Conservation (phyloP, 106 monocot species). For the Dioscorea zingiberensis region DNA sequence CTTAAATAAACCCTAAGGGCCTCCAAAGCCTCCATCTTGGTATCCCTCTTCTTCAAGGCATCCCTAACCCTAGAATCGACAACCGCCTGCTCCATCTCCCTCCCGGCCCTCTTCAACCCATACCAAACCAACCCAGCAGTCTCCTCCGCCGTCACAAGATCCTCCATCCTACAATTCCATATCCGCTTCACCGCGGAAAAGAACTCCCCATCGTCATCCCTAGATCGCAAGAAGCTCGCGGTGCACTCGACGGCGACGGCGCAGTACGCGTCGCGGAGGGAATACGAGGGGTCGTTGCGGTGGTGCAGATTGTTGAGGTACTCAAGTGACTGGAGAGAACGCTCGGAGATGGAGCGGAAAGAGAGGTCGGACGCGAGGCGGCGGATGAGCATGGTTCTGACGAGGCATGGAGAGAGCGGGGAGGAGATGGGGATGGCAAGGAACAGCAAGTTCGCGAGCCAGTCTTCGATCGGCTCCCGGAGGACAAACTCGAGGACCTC, state of each 20-base stretch:
- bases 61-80: not conserved
- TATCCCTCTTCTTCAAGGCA: conserved; percentile 5
- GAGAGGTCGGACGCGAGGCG: conserved; percentile 22
- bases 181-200: conserved; percentile 4
- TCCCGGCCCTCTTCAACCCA: conserved; percentile 4
- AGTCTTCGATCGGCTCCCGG: conserved; percentile 31
- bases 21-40: conserved; percentile 15
- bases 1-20: conserved; percentile 17
- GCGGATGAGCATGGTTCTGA: conserved; percentile 38
- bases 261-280: conserved; percentile 21
- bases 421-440: conserved; percentile 18
- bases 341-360: conserved; percentile 6
- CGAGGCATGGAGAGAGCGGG: conserved; percentile 19
- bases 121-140: conserved; percentile 1
- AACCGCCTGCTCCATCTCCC: conserved; percentile 18
- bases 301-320: conserved; percentile 32
- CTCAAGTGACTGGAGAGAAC: conserved; percentile 32
- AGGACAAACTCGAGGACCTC: conserved; percentile 47
- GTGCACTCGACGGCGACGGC: conserved; percentile 26
- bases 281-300: not conserved
- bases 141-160: conserved; percentile 16
- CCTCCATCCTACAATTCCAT: conserved; percentile 23
- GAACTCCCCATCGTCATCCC: conserved; percentile 1
- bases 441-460: conserved; percentile 18
- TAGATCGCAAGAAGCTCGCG: conserved; percentile 3